Evolutionary conservation across 1,284 basidiomycete genomes (phyloP).

Genomic region (Malassezia vespertilionis): DNA sequence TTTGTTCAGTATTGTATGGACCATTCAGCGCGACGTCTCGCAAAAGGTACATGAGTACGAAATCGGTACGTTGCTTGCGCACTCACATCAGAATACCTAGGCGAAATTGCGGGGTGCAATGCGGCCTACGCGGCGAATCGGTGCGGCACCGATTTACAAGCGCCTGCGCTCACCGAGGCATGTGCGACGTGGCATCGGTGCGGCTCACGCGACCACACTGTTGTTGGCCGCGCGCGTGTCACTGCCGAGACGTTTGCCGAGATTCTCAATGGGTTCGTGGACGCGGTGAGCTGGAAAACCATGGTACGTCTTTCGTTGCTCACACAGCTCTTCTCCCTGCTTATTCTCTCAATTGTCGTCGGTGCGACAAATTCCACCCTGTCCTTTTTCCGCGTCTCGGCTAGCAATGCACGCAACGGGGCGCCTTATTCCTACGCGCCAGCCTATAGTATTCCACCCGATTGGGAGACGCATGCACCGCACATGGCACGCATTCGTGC

Average conservation of each 20-base stretch:
- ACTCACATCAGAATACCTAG: slow-evolving; percentile 26
- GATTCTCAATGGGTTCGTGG: slow-evolving; percentile 89
- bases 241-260: slow-evolving; percentile 90
- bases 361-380: slow-evolving; percentile 41
- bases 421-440: not conserved
- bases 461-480: slow-evolving; percentile 2
- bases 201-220: slow-evolving; percentile 83
- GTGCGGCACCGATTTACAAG: slow-evolving; percentile 35
- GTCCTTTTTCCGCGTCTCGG: slow-evolving; percentile 35
- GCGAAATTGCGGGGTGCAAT: slow-evolving; percentile 33
- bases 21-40: slow-evolving; percentile 78
- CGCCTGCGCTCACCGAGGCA: slow-evolving; percentile 32
- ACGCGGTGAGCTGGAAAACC: slow-evolving; percentile 92
- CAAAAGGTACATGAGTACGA: slow-evolving; percentile 79
- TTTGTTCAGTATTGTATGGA: slow-evolving; percentile 70
- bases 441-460: slow-evolving; percentile 3
- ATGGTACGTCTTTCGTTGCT: slow-evolving; percentile 54
- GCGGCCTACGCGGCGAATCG: slow-evolving; percentile 28
- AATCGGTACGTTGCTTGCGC: slow-evolving; percentile 56
- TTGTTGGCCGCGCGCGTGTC: slow-evolving; percentile 75
- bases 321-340: slow-evolving; percentile 28
- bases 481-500: not conserved
- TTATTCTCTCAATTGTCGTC: slow-evolving; percentile 36
- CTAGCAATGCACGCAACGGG: not conserved
- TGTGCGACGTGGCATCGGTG: slow-evolving; percentile 70